Evolutionary conservation across 495 filamentous ascomycete genomes (phyloP).

Genomic region (Daldinia caldariorum): DNA sequence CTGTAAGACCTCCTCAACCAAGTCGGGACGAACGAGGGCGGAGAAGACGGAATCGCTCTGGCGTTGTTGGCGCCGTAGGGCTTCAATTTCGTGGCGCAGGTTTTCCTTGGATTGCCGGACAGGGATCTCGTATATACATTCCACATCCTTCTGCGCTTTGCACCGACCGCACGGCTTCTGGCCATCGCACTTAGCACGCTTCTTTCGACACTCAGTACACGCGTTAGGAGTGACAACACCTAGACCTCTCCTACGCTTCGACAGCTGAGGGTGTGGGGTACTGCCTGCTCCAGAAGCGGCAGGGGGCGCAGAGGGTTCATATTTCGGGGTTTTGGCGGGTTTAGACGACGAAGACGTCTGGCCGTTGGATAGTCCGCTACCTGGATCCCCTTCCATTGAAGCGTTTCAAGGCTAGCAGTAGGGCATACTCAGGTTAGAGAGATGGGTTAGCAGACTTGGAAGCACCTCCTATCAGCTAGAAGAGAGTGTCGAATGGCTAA

Average conservation of each 20-base stretch:
- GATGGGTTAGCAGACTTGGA: conserved; percentile 12
- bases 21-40: conserved; percentile 55
- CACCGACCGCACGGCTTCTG: conserved; percentile 63
- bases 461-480: conserved; percentile 11
- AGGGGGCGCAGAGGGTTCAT: conserved; percentile 35
- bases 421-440: conserved; percentile 34
- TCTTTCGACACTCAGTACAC: conserved; percentile 67
- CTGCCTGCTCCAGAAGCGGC: conserved; percentile 19
- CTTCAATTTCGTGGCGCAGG: conserved; percentile 62
- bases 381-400: conserved; percentile 47
- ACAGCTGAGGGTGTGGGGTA: conserved; percentile 36
- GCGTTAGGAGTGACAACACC: conserved; percentile 65
- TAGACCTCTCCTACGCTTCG: conserved; percentile 60
- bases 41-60: conserved; percentile 58
- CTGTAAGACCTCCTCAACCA: conserved; percentile 59
- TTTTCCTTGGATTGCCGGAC: conserved; percentile 65
- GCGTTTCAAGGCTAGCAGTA: conserved; percentile 17
- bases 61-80: conserved; percentile 57
- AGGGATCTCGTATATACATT: conserved; percentile 64
- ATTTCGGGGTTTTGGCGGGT: conserved; percentile 43
- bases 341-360: conserved; percentile 42
- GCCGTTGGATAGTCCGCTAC: conserved; percentile 40
- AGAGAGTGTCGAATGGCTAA: neutral
- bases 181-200: conserved; percentile 67
- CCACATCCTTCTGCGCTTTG: conserved; percentile 56